phyloP scores from a whole-genome alignment of 2,329 filamentous ascomycete species.

The Pyricularia sp. region DNA sequence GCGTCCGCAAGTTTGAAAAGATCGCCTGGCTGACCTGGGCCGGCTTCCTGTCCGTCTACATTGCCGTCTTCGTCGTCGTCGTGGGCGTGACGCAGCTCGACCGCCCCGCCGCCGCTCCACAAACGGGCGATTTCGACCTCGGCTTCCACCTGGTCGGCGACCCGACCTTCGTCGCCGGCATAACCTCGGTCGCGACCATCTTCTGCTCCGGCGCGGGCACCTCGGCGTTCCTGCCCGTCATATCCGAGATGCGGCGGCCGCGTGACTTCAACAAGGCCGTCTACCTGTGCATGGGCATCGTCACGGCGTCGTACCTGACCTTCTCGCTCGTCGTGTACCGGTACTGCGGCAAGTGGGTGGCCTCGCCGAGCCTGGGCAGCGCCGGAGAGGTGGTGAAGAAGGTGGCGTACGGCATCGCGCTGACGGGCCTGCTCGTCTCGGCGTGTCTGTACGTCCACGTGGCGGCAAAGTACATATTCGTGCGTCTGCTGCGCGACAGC shows the following conservation, averaged over 20 bases:
- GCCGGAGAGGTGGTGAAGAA: constrained; percentile 48
- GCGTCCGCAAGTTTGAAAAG: constrained; percentile 44
- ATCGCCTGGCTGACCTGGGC: constrained; percentile 50
- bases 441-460: constrained; percentile 17
- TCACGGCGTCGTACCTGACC: not conserved
- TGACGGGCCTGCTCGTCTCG: constrained; percentile 38
- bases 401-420: constrained; percentile 44
- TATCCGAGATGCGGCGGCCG: constrained; percentile 50
- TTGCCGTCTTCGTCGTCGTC: constrained; percentile 44
- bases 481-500: constrained; percentile 18
- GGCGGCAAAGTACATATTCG: constrained; percentile 18
- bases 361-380: constrained; percentile 46
- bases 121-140: constrained; percentile 34
- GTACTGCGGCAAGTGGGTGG: constrained; percentile 50
- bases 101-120: constrained; percentile 41
- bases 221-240: constrained; percentile 49
- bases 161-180: constrained; percentile 44
- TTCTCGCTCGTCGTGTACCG: constrained; percentile 43
- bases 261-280: constrained; percentile 47
- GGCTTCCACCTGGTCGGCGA: constrained; percentile 43
- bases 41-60: constrained; percentile 44
- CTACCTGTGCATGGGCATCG: constrained; percentile 18
- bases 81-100: constrained; percentile 36
- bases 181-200: constrained; percentile 42
- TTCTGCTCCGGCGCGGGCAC: constrained; percentile 47